phyloP scores from a whole-genome alignment of 2,329 filamentous ascomycete genomes.

The Sphaceloma murrayae region DNA sequence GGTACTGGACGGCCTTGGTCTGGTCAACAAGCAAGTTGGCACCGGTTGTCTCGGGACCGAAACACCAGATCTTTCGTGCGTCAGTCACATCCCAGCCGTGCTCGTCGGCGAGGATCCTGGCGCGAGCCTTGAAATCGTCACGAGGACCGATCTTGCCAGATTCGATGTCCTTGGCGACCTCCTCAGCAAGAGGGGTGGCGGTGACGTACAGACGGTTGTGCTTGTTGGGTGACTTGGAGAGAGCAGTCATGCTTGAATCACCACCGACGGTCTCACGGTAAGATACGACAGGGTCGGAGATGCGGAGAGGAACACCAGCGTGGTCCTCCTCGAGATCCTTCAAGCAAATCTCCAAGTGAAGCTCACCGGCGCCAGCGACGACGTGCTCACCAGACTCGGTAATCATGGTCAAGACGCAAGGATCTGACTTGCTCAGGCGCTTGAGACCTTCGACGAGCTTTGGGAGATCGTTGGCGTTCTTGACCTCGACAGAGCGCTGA shows the following conservation, averaged over 20 bases:
- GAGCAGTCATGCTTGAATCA: conserved; percentile 85
- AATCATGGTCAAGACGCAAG: conserved; percentile 88
- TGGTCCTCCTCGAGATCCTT: conserved; percentile 99
- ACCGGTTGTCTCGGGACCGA: conserved; percentile 94
- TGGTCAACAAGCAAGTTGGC: conserved; percentile 98
- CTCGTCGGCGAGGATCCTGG: conserved; percentile 90
- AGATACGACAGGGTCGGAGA: conserved; percentile 95
- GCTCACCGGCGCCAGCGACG: conserved; percentile 97
- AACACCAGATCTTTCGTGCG: conserved; percentile 99
- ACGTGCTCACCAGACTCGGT: conserved; percentile 94
- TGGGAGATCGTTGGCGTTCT: conserved; percentile 99
- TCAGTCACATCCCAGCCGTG: conserved; percentile 99
- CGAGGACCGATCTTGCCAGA: conserved; percentile 81
- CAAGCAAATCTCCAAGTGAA: conserved; percentile 99
- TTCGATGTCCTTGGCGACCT: conserved; percentile 85
- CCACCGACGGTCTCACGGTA: conserved; percentile 91
- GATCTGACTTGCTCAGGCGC: conserved; percentile 99
- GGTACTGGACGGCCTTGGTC: conserved; percentile 99
- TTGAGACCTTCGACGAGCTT: conserved; percentile 99
- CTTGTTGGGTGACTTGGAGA: conserved; percentile 99
- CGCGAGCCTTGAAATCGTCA: conserved; percentile 98
- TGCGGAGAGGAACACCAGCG: conserved; percentile 92
- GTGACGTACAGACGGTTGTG: conserved; percentile 99
- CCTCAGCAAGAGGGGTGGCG: conserved; percentile 84
- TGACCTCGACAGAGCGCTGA: conserved; percentile 96